Conservation (phyloP, 2,329 filamentous ascomycete species). For the Aspergillus chevalieri region DNA sequence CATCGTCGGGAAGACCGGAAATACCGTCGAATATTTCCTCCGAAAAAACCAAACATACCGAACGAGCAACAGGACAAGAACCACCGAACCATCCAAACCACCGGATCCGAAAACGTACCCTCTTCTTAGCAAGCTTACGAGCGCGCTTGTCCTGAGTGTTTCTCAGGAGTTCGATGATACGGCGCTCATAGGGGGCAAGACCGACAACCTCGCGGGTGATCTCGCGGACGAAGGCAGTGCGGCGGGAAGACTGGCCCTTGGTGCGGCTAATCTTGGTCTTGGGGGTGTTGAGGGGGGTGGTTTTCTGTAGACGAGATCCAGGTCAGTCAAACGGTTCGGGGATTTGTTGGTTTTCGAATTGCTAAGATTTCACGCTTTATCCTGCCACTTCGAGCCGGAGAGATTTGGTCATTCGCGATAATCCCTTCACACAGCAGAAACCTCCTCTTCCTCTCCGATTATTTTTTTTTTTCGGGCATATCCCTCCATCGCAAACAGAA, state of each 20-base stretch:
- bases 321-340: not conserved
- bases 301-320: slow-evolving; percentile 56
- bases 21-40: too few relatives aligned
- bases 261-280: slow-evolving; percentile 75
- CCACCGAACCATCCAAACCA: not conserved
- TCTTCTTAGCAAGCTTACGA: slow-evolving; percentile 98
- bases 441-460: not conserved
- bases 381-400: slow-evolving; percentile 1
- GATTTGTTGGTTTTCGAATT: not conserved
- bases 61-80: slow-evolving; percentile 1
- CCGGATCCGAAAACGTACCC: slow-evolving; percentile 56
- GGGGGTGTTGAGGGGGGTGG: slow-evolving; percentile 64
- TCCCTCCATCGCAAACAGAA: slow-evolving; percentile 1
- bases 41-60: not conserved
- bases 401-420: not conserved
- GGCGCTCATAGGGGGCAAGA: slow-evolving; percentile 93
- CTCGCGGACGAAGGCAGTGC: slow-evolving; percentile 92
- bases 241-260: slow-evolving; percentile 96
- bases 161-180: slow-evolving; percentile 96
- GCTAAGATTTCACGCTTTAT: too few relatives aligned
- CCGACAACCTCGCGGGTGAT: slow-evolving; percentile 98
- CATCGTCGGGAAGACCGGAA: too few relatives aligned
- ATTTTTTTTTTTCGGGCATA: not conserved
- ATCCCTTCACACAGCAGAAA: not conserved
- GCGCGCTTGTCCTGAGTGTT: slow-evolving; percentile 99